Evolutionary conservation across 2,329 filamentous ascomycete genomes (phyloP), one percentile per base, ranked within the genome.

Genomic region (Trichothecium roseum): DNA sequence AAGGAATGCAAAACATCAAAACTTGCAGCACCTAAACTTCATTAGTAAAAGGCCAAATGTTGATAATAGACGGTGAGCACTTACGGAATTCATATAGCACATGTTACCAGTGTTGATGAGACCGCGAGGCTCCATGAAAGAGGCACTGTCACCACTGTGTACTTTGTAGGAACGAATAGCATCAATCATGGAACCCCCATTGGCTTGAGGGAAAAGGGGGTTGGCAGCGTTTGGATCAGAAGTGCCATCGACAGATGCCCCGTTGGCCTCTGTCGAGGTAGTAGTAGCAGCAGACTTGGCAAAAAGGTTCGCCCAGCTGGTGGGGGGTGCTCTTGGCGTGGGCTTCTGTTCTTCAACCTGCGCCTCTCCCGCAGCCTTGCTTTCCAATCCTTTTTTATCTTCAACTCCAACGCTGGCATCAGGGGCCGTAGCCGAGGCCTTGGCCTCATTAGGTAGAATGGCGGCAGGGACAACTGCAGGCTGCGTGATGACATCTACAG

Each of bases 11-110:
- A 56, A 88, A 96, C 46, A 95, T 74, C 50, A 98, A 74, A 54
- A 93, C 84, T 81, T 98, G 91, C 45, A 98, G 72, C 57, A 96
- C 81, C 87, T 94, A 45, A 7, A 29, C 7, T 7, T 27, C 20
- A 46, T 72, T 51, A 70, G 60, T 40, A 46, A 37, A 13, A 32
- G 8, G 22, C n/a, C 17, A 15, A 20, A 15, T 35, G 26, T 28
- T 33, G 13, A 28, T 27, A 12, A n/a, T 17, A 30, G 10, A n/a
- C 14, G 14, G 4, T 9, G 17, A 20, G 13, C n/a, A 64, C 84
- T 63, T 70, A 94, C 89, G 43, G 91, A 95, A 66, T 96, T 98
- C 91, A 98, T 96, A 63, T 98, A 98, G 62, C 91, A 98, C 84
- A 96, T 93, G 55, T 98, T 96, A 34, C 91, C 91, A 28, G 89